Evolutionary conservation across 2,329 filamentous ascomycete genomes (phyloP).

Genomic region (Fusarium tanahbumbuense): DNA sequence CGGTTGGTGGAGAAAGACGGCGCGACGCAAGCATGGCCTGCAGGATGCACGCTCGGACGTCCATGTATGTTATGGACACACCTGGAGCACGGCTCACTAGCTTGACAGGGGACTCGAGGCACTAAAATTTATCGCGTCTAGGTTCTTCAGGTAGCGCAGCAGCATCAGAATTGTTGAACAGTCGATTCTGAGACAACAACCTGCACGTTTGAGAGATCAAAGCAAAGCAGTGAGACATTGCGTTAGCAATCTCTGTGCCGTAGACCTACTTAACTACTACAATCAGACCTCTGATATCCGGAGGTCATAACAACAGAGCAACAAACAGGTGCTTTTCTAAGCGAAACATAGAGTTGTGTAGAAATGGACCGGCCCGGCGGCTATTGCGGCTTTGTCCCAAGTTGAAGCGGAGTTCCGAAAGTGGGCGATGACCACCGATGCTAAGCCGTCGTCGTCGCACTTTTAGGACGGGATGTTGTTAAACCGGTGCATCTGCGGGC

Average conservation of each 20-base stretch:
- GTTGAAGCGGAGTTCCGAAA: slow-evolving; percentile 32
- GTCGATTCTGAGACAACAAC: slow-evolving; percentile 32
- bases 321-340: not conserved
- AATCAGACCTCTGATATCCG: not conserved
- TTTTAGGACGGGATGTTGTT: slow-evolving; percentile 12
- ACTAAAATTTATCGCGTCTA: slow-evolving; percentile 35
- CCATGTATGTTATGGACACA: slow-evolving; percentile 26
- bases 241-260: slow-evolving; percentile 13
- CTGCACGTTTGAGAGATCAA: slow-evolving; percentile 13
- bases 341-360: slow-evolving; percentile 21
- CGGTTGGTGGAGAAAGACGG: slow-evolving; percentile 34
- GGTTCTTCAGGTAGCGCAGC: slow-evolving; percentile 33
- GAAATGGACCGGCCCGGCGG: slow-evolving; percentile 46
- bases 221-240: slow-evolving; percentile 19
- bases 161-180: slow-evolving; percentile 13
- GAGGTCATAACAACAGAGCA: not conserved
- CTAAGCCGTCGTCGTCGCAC: slow-evolving; percentile 32
- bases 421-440: slow-evolving; percentile 38
- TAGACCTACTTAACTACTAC: slow-evolving; percentile 7
- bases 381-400: slow-evolving; percentile 44
- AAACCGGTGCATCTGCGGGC: slow-evolving; percentile 27
- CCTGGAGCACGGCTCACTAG: slow-evolving; percentile 9
- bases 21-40: slow-evolving; percentile 43
- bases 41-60: slow-evolving; percentile 44
- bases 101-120: slow-evolving; percentile 7